Evolutionary conservation across 2,329 filamentous ascomycete genomes (phyloP).

Genomic region (Neospermospora avenae): DNA sequence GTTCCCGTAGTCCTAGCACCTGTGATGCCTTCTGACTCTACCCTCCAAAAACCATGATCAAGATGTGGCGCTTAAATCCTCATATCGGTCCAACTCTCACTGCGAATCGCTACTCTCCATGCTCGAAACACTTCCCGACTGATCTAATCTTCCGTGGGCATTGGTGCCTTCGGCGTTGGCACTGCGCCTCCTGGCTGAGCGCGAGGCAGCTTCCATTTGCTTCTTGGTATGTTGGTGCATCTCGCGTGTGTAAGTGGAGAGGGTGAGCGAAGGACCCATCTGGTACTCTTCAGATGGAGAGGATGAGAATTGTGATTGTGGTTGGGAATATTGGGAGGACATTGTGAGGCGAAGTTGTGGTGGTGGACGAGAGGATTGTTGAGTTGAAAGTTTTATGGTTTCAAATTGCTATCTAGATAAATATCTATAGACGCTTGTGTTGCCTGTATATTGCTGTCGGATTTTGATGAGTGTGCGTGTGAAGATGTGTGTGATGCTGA

Average conservation of each 20-base stretch:
- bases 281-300: conserved; percentile 4
- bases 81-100: background rate
- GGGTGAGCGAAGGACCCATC: background rate
- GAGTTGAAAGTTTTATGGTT: background rate
- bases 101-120: conserved; percentile 10
- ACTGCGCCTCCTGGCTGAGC: conserved; percentile 38
- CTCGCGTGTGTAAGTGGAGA: conserved; percentile 50
- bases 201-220: conserved; percentile 58
- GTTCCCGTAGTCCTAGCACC: background rate
- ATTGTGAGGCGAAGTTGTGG: conserved; percentile 1
- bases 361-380: too few species aligned
- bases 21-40: background rate
- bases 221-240: conserved; percentile 65
- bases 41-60: background rate
- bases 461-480: too few species aligned
- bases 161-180: conserved; percentile 9
- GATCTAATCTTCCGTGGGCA: conserved; percentile 14
- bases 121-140: conserved; percentile 14
- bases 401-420: too few species aligned
- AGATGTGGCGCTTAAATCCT: too few species aligned
- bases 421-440: background rate
- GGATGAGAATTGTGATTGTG: background rate
- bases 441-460: background rate
- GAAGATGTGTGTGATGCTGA: too few species aligned
- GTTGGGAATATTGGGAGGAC: conserved; percentile 11